Percentiles rank a stretch among this genome's conserved stretches.
phyloP scores from a whole-genome alignment of 495 filamentous ascomycete species.

The Chlorociboria aeruginascens region DNA sequence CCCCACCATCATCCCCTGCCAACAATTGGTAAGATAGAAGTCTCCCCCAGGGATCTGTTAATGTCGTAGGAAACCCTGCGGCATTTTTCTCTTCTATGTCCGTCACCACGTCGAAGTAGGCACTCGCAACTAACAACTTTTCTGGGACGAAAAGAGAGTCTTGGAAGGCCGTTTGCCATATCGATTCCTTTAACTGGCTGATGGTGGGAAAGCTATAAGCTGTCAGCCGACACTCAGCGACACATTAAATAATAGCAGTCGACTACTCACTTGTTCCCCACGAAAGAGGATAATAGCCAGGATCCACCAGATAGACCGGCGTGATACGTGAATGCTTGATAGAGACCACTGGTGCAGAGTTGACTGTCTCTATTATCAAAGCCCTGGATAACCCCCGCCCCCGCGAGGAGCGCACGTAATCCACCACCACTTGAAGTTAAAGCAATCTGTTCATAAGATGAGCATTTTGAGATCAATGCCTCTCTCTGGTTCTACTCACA shows the following conservation, averaged over 20 bases:
- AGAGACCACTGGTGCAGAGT: slow-evolving; percentile 26
- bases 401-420: slow-evolving; percentile 29
- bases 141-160: slow-evolving; percentile 22
- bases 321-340: slow-evolving; percentile 34
- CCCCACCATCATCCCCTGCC: slow-evolving; percentile 26
- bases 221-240: too few relatives aligned
- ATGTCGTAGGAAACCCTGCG: slow-evolving; percentile 27
- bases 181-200: slow-evolving; percentile 19
- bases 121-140: slow-evolving; percentile 7
- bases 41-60: slow-evolving; percentile 31
- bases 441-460: slow-evolving; percentile 6
- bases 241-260: too few relatives aligned
- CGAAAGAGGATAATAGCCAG: slow-evolving; percentile 32
- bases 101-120: slow-evolving; percentile 18
- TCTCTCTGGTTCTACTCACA: slow-evolving; percentile 9
- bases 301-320: slow-evolving; percentile 32
- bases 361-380: slow-evolving; percentile 30
- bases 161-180: slow-evolving; percentile 29
- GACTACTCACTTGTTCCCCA: slow-evolving; percentile 23
- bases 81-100: slow-evolving; percentile 28
- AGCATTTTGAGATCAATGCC: slow-evolving; percentile 4
- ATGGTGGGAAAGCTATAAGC: slow-evolving; percentile 26
- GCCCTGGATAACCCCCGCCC: slow-evolving; percentile 33
- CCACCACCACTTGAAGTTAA: slow-evolving; percentile 36
- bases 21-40: slow-evolving; percentile 31